phyloP scores from a whole-genome alignment of 495 filamentous ascomycete species.

The Aspergillus funiculosus region DNA sequence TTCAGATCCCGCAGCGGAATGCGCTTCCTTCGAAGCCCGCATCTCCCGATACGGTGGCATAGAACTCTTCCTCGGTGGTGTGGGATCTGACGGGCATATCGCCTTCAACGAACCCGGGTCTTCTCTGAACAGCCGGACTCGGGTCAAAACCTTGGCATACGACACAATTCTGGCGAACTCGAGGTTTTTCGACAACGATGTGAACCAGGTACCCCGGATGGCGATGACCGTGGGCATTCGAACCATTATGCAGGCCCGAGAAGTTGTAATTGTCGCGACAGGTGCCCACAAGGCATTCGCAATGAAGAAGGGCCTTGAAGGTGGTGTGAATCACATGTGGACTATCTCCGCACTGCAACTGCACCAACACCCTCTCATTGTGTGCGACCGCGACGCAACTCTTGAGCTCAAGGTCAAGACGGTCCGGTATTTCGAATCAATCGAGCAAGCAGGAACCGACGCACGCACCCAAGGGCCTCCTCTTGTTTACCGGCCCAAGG shows the following conservation, averaged over 20 bases:
- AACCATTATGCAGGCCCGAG: conserved; percentile 74
- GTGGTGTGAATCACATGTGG: conserved; percentile 86
- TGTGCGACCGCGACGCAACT: conserved; percentile 81
- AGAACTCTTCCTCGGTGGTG: conserved; percentile 78
- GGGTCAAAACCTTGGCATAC: conserved; percentile 81
- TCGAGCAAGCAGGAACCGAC: conserved; percentile 54
- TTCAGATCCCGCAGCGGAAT: conserved; percentile 67
- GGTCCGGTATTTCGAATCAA: conserved; percentile 63
- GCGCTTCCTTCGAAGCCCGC: conserved; percentile 69
- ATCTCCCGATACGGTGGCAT: conserved; percentile 73
- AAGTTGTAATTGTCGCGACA: conserved; percentile 76
- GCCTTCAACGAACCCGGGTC: conserved; percentile 89
- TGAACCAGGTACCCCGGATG: conserved; percentile 70
- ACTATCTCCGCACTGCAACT: conserved; percentile 74
- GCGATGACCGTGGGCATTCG: conserved; percentile 84
- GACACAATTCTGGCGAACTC: conserved; percentile 83
- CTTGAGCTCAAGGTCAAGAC: conserved; percentile 82
- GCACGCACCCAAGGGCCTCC: conserved; percentile 52
- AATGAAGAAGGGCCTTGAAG: conserved; percentile 75
- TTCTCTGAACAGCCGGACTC: conserved; percentile 68
- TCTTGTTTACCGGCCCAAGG: conserved; percentile 39
- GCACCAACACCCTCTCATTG: conserved; percentile 72
- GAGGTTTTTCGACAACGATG: conserved; percentile 72
- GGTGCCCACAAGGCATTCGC: conserved; percentile 76
- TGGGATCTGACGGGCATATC: conserved; percentile 82